Conservation (phyloP, 495 filamentous ascomycete genomes). For the Echria macrotheca region DNA sequence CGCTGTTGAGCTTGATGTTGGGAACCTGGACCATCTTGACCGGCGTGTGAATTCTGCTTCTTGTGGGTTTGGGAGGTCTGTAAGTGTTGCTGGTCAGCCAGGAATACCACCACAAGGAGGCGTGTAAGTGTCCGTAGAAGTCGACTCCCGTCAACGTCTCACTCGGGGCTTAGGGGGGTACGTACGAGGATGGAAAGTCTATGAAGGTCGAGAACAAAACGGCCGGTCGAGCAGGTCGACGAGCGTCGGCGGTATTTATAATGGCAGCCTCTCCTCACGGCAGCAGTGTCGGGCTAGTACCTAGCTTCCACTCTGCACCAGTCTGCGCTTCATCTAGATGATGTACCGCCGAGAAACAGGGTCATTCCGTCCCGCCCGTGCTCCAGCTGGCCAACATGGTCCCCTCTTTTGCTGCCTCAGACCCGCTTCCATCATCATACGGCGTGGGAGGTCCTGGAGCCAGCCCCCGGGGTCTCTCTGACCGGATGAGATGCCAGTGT, state of each 20-base stretch:
- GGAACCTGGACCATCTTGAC: slow-evolving; percentile 35
- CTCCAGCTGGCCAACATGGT: slow-evolving; percentile 8
- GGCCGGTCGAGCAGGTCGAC: slow-evolving; percentile 9
- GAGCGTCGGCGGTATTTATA: slow-evolving; percentile 26
- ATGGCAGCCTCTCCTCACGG: slow-evolving; percentile 11
- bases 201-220: slow-evolving; percentile 13
- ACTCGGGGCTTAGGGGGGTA: background rate
- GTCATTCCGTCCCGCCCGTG: slow-evolving; percentile 24
- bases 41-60: slow-evolving; percentile 3
- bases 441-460: slow-evolving; percentile 10
- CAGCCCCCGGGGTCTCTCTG: slow-evolving; percentile 9
- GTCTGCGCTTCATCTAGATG: slow-evolving; percentile 25
- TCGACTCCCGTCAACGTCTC: background rate
- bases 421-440: slow-evolving; percentile 24
- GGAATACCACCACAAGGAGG: no score
- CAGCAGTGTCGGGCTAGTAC: slow-evolving; percentile 10
- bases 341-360: slow-evolving; percentile 23
- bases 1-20: slow-evolving; percentile 72
- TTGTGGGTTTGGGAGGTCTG: background rate
- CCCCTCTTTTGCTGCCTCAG: slow-evolving; percentile 17
- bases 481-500: slow-evolving; percentile 12
- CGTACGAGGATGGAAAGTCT: slow-evolving; percentile 2
- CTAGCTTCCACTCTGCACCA: slow-evolving; percentile 14
- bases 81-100: background rate
- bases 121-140: no score